Evolutionary conservation across 345 rosid species (phyloP).

Genomic region (Adansonia digitata): DNA sequence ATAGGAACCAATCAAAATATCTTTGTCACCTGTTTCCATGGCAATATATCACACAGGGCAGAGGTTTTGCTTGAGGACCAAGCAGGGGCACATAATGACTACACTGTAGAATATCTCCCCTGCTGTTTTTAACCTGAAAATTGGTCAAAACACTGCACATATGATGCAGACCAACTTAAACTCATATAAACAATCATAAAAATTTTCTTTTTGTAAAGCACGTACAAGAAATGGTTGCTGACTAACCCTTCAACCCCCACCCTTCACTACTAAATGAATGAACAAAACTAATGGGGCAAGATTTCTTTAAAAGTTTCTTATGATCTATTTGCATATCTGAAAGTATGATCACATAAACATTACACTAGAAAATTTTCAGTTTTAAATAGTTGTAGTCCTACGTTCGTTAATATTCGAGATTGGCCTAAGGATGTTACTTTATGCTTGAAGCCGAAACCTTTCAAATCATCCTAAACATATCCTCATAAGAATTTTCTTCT

Average conservation of each 20-base stretch:
- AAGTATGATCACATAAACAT: background rate
- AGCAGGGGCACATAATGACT: slow-evolving; percentile 80
- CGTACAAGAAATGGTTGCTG: background rate
- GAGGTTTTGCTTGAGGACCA: slow-evolving; percentile 59
- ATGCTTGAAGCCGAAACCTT: background rate
- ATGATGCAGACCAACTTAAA: background rate
- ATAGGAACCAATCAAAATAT: background rate
- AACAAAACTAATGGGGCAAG: background rate
- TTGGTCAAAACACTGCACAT: slow-evolving; percentile 4
- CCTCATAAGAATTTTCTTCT: background rate
- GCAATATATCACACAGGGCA: slow-evolving; percentile 96
- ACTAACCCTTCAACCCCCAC: background rate
- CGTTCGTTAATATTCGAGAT: background rate
- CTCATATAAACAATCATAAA: background rate
- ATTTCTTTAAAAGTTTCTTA: background rate
- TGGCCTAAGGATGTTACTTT: background rate
- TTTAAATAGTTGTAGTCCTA: background rate
- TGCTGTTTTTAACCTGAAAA: slow-evolving; percentile 66
- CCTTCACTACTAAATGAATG: background rate
- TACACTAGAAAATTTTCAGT: background rate
- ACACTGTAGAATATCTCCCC: slow-evolving; percentile 76
- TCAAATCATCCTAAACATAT: background rate
- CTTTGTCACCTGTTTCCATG: slow-evolving; percentile 84
- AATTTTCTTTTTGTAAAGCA: background rate
- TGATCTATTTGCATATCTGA: background rate